phyloP scores from a whole-genome alignment of 2,329 filamentous ascomycete species.

The Colletotrichum sp. region DNA sequence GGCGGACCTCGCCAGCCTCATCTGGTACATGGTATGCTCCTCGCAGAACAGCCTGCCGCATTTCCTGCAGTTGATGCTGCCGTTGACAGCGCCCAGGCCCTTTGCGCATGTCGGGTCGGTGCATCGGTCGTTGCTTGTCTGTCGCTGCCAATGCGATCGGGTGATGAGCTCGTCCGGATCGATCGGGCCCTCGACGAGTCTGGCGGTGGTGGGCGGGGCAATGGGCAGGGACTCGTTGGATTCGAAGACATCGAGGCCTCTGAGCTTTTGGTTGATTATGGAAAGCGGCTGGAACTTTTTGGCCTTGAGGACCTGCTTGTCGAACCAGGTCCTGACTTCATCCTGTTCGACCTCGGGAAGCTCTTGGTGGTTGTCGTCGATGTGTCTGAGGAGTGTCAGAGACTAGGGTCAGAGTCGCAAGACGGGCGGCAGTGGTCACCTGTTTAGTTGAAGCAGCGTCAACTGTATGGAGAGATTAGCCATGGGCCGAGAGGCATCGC shows the following conservation, averaged over 20 bases:
- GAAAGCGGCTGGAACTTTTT: conserved; percentile 93
- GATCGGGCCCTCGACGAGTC: conserved; percentile 46
- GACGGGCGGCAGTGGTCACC: conserved; percentile 42
- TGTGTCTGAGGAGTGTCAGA: conserved; percentile 44
- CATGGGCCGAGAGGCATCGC: not conserved
- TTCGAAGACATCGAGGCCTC: conserved; percentile 91
- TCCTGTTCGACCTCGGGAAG: conserved; percentile 88
- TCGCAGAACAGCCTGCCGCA: conserved; percentile 96
- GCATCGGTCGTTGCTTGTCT: conserved; percentile 77
- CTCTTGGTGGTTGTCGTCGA: conserved; percentile 91
- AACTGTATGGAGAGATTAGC: conserved; percentile 60
- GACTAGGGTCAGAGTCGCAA: conserved; percentile 1
- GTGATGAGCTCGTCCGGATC: conserved; percentile 93
- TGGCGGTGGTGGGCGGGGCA: conserved; percentile 36
- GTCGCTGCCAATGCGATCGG: conserved; percentile 85
- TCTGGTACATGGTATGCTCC: conserved; percentile 99
- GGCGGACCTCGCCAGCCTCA: conserved; percentile 91
- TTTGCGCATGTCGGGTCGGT: conserved; percentile 88
- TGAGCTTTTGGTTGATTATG: conserved; percentile 90
- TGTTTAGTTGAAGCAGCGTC: conserved; percentile 90
- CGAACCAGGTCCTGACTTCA: conserved; percentile 97
- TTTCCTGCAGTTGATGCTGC: conserved; percentile 89
- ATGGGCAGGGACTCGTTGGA: conserved; percentile 73
- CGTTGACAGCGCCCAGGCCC: conserved; percentile 77
- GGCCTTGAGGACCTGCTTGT: conserved; percentile 90